phyloP scores from a whole-genome alignment of 257 asterid genomes.

The Fraxinus americana region DNA sequence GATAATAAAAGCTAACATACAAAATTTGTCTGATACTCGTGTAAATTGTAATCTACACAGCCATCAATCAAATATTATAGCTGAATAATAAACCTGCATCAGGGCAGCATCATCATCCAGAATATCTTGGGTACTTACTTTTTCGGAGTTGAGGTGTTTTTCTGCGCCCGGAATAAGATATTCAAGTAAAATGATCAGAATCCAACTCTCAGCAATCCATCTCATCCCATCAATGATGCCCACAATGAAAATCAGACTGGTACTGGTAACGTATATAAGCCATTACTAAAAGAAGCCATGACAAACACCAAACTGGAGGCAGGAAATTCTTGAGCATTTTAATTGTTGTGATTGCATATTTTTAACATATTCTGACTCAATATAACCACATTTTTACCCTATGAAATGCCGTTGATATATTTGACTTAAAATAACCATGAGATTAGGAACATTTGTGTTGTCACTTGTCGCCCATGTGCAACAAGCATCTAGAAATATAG shows the following conservation, averaged over 20 bases:
- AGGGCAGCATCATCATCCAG: constrained; percentile 73
- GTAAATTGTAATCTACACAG: neutral
- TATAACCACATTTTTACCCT: neutral
- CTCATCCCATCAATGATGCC: constrained; percentile 9
- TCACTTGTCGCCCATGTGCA: too few relatives aligned
- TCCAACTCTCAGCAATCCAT: constrained; percentile 13
- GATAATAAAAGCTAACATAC: neutral
- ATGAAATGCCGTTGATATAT: neutral
- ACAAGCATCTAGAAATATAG: too few relatives aligned
- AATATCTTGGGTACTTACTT: constrained; percentile 54
- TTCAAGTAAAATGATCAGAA: constrained; percentile 18
- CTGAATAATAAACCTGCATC: constrained; percentile 57
- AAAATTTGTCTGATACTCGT: constrained; percentile 17
- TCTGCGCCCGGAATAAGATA: constrained; percentile 52
- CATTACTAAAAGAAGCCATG: neutral
- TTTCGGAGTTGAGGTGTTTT: constrained; percentile 45
- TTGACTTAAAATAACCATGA: neutral
- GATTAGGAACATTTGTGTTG: too few relatives aligned
- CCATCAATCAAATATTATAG: constrained; percentile 13
- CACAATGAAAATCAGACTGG: neutral
- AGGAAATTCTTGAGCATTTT: neutral
- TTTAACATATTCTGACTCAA: neutral
- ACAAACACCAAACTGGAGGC: neutral
- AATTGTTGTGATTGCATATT: neutral
- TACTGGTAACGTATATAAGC: neutral